phyloP scores from a whole-genome alignment of 148 eudicot genomes.

The Silene latifolia region DNA sequence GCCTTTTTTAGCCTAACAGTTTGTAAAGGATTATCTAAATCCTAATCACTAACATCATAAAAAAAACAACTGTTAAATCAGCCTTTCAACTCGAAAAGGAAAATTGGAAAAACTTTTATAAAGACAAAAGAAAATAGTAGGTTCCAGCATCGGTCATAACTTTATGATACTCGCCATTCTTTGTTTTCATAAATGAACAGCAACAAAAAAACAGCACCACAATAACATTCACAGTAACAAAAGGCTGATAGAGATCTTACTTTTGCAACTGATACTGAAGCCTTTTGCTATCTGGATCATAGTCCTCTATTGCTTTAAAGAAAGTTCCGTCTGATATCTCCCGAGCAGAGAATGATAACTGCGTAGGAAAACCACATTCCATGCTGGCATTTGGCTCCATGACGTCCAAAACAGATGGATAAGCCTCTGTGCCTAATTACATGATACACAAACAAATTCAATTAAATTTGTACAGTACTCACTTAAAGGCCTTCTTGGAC shows the following conservation, averaged over 20 bases:
- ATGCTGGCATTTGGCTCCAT: slow-evolving; percentile 45
- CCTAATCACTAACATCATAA: not conserved
- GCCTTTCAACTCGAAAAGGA: not conserved
- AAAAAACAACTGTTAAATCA: not conserved
- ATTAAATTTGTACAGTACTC: not conserved
- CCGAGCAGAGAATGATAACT: slow-evolving; percentile 83
- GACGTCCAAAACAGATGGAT: slow-evolving; percentile 56
- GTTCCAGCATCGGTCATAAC: not conserved
- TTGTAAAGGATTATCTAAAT: not conserved
- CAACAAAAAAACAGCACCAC: not conserved
- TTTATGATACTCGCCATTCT: not conserved
- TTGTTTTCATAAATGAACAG: not conserved
- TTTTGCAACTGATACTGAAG: slow-evolving; percentile 57
- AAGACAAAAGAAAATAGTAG: not conserved
- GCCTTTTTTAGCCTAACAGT: not conserved
- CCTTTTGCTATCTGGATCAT: slow-evolving; percentile 88
- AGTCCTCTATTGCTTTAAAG: slow-evolving; percentile 78
- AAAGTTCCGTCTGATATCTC: slow-evolving; percentile 90
- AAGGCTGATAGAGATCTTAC: slow-evolving; percentile 40
- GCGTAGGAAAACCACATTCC: slow-evolving; percentile 86
- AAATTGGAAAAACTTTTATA: no score
- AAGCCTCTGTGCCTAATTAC: slow-evolving; percentile 57
- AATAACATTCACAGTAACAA: not conserved
- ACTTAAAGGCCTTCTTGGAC: not conserved
- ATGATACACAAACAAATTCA: slow-evolving; percentile 7